phyloP scores from a whole-genome alignment of 2,329 filamentous ascomycete species.

The Teratosphaeria destructans region DNA sequence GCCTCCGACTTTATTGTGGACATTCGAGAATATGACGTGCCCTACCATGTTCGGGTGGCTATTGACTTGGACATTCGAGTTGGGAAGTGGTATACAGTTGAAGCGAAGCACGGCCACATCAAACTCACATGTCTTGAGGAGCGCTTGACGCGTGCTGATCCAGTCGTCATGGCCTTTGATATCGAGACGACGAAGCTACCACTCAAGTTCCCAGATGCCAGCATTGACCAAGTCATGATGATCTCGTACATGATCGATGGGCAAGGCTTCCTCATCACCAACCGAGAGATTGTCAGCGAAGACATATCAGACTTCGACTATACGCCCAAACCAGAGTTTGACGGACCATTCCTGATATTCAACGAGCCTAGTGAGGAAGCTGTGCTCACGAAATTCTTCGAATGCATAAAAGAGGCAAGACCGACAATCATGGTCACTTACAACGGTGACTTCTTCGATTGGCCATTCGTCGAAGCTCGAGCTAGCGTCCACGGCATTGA shows the following conservation, averaged over 20 bases:
- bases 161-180: constrained; percentile 98
- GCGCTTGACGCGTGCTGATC: constrained; percentile 79
- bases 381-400: constrained; percentile 82
- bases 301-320: constrained; percentile 98
- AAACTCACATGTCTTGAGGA: constrained; percentile 79
- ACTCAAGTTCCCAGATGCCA: constrained; percentile 89
- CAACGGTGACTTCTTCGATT: constrained; percentile 99
- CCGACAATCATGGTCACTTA: constrained; percentile 99
- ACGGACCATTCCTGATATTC: constrained; percentile 92
- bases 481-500: constrained; percentile 92
- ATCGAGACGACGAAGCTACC: constrained; percentile 96
- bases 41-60: constrained; percentile 96
- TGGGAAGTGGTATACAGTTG: constrained; percentile 93
- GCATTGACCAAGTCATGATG: constrained; percentile 98
- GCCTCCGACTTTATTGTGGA: constrained; percentile 97
- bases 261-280: constrained; percentile 94
- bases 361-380: constrained; percentile 92
- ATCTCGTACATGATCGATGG: constrained; percentile 99
- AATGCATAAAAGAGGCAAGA: constrained; percentile 86
- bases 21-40: constrained; percentile 98
- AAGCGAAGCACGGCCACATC: constrained; percentile 82
- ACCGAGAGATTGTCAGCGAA: constrained; percentile 93
- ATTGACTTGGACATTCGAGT: constrained; percentile 93
- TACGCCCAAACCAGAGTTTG: constrained; percentile 92
- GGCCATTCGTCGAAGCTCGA: constrained; percentile 92